Percentiles rank a stretch among this genome's conserved stretches.
Evolutionary conservation across 192 early-diverging fungal genomes (phyloP).

Genomic region (Podila epicladia): DNA sequence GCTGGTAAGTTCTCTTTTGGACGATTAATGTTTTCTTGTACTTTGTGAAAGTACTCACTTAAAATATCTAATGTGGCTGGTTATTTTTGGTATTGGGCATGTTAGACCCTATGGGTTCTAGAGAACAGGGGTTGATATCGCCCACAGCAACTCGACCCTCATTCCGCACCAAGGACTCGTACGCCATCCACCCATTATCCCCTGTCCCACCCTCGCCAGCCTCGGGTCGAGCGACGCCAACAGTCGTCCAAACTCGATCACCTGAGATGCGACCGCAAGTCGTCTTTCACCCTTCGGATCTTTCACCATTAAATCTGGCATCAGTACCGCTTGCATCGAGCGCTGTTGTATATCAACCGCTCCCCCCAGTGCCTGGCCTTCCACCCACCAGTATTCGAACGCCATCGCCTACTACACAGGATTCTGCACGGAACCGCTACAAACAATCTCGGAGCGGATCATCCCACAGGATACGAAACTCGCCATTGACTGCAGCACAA

Average conservation of each 20-base stretch:
- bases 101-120: slow-evolving; percentile 15
- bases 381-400: background rate
- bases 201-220: slow-evolving; percentile 28
- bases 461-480: background rate
- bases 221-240: slow-evolving; percentile 35
- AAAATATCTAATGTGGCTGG: background rate
- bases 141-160: slow-evolving; percentile 1
- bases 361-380: slow-evolving; percentile 25
- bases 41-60: background rate
- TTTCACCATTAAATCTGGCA: slow-evolving; percentile 7
- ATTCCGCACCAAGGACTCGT: slow-evolving; percentile 24
- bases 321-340: slow-evolving; percentile 12
- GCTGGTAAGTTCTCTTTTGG: slow-evolving; percentile 9
- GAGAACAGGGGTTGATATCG: slow-evolving; percentile 4
- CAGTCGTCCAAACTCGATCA: slow-evolving; percentile 19
- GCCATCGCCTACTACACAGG: slow-evolving; percentile 11
- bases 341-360: slow-evolving; percentile 21
- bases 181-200: slow-evolving; percentile 28
- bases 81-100: background rate
- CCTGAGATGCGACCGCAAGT: slow-evolving; percentile 30
- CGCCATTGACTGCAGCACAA: background rate
- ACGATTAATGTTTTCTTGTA: no score
- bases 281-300: slow-evolving; percentile 16
- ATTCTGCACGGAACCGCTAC: slow-evolving; percentile 1
- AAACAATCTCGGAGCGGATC: background rate